Percentiles rank a stretch among this genome's conserved stretches.
These are phyloP conservation scores for Oidium heveae DNA, from an alignment of 2,329 filamentous ascomycete species.

Conservation along the genomic window DNA sequence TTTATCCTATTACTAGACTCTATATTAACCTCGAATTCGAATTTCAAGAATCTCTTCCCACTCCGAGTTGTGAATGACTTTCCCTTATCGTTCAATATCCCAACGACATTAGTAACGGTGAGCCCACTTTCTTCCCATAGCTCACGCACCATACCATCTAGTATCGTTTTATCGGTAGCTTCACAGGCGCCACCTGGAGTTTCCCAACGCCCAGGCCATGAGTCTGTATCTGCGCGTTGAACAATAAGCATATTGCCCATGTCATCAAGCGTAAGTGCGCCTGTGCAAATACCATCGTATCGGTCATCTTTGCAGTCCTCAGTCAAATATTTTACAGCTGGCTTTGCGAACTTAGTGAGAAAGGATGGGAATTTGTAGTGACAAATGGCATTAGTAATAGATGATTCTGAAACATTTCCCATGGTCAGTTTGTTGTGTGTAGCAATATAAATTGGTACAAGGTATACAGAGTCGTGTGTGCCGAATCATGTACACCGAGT, in stretches of 20 bases:
- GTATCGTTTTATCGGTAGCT: slow-evolving; percentile 17
- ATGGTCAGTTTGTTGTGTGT: too few species aligned
- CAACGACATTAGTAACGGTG: neutral
- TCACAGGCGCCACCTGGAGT: slow-evolving; percentile 24
- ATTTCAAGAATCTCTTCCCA: slow-evolving; percentile 2
- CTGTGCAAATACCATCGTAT: neutral
- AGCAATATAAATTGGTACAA: too few species aligned
- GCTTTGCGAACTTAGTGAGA: too few species aligned
- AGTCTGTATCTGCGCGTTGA: slow-evolving; percentile 3
- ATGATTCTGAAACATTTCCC: too few species aligned
- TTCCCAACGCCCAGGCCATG: slow-evolving; percentile 21
- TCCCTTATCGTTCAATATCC: slow-evolving; percentile 1
- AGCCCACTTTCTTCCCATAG: slow-evolving; percentile 23
- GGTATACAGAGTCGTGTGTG: too few species aligned
- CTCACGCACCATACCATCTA: slow-evolving; percentile 22
- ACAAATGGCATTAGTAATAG: too few species aligned
- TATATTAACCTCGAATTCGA: slow-evolving; percentile 4
- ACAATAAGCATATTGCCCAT: slow-evolving; percentile 2
- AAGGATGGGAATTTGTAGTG: too few species aligned
- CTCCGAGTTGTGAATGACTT: neutral
- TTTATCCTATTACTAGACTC: neutral
- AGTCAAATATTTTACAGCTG: neutral
- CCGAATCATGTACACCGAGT: too few species aligned
- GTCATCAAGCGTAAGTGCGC: neutral
- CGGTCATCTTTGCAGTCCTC: neutral